Evolutionary conservation across 23 red algal species (phyloP).

Genomic region (Pyropia haitanensis): DNA sequence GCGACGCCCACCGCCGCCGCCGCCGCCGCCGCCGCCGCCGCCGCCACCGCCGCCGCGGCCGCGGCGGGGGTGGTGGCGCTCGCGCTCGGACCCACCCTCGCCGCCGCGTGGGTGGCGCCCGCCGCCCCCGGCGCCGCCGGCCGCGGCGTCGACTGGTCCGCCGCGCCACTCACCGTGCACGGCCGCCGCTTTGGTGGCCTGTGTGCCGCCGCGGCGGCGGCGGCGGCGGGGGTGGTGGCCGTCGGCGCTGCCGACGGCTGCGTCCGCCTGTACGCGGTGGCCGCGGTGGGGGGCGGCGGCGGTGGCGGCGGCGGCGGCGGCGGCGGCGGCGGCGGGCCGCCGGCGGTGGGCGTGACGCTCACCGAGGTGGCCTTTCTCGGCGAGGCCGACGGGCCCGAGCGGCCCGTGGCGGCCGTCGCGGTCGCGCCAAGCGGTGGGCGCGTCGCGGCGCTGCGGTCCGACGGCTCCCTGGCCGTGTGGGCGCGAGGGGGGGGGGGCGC

Average conservation of each 20-base stretch:
- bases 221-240: slow-evolving; percentile 10
- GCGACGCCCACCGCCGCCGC: too few species aligned
- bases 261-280: slow-evolving; percentile 25
- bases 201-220: too few species aligned
- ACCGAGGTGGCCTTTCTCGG: slow-evolving; percentile 22
- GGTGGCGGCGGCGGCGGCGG: slow-evolving; percentile 6
- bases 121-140: too few species aligned
- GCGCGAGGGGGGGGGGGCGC: slow-evolving; percentile 9
- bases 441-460: slow-evolving; percentile 12
- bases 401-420: slow-evolving; percentile 18
- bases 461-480: slow-evolving; percentile 26
- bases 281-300: slow-evolving; percentile 10
- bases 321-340: slow-evolving; percentile 12
- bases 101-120: too few species aligned
- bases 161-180: too few species aligned
- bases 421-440: slow-evolving; percentile 15
- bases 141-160: too few species aligned
- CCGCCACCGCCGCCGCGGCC: too few species aligned
- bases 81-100: too few species aligned
- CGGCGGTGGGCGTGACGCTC: slow-evolving; percentile 24
- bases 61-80: too few species aligned
- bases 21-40: too few species aligned
- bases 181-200: too few species aligned
- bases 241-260: slow-evolving; percentile 32
- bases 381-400: background rate